Evolutionary conservation across 2,329 filamentous ascomycete species (phyloP).

Genomic region (Talaromyces sp.): DNA sequence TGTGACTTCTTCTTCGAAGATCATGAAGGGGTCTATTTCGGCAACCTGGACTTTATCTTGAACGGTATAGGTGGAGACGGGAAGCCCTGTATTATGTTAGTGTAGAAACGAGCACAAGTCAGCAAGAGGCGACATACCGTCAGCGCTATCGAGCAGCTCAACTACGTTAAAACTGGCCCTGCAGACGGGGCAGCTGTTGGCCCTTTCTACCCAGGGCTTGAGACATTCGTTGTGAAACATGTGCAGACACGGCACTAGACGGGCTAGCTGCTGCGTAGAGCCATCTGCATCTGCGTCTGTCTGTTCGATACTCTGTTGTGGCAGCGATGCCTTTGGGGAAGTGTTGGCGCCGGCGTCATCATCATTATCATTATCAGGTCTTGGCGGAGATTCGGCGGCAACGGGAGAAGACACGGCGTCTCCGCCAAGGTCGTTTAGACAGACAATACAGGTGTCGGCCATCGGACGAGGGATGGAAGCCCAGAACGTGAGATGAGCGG

Average conservation of each 20-base stretch:
- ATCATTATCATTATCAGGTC: conserved; percentile 33
- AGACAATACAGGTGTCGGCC: conserved; percentile 69
- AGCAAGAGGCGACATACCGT: conserved; percentile 56
- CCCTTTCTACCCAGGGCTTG: conserved; percentile 90
- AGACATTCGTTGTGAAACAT: conserved; percentile 89
- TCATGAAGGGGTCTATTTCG: conserved; percentile 71
- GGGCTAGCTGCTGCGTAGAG: conserved; percentile 50
- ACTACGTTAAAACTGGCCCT: conserved; percentile 87
- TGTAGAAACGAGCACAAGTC: no score
- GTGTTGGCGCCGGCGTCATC: conserved; percentile 20
- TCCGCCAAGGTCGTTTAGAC: conserved; percentile 65
- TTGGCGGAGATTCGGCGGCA: conserved; percentile 41
- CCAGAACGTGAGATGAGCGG: conserved; percentile 28
- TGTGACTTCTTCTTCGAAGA: conserved; percentile 61
- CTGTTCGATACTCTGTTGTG: conserved; percentile 15
- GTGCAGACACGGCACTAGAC: conserved; percentile 76
- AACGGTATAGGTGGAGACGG: conserved; percentile 56
- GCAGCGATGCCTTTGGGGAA: conserved; percentile 5
- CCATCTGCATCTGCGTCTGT: conserved; percentile 13
- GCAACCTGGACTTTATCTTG: conserved; percentile 65
- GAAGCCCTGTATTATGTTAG: conserved; percentile 44
- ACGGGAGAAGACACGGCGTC: conserved; percentile 46
- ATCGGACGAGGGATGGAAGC: conserved; percentile 42
- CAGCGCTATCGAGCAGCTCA: conserved; percentile 72
- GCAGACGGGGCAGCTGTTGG: conserved; percentile 97